Evolutionary conservation across 2,329 filamentous ascomycete genomes (phyloP).

Genomic region (Fusarium domesticum): DNA sequence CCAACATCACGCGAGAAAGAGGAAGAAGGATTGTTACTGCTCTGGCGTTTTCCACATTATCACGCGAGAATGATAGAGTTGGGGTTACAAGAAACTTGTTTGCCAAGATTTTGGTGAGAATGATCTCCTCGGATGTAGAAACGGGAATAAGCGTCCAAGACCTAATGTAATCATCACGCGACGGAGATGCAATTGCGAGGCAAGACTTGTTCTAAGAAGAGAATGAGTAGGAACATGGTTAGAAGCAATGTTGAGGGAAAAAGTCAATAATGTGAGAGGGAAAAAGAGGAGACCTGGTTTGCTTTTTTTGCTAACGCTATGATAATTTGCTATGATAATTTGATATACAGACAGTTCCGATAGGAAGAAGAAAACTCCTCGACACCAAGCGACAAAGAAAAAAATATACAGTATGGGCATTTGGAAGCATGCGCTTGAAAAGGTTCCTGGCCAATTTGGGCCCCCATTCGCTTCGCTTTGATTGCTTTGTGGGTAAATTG

Average conservation of each 20-base stretch:
- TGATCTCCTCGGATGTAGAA: background rate
- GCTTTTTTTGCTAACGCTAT: background rate
- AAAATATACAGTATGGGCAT: background rate
- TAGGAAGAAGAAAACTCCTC: background rate
- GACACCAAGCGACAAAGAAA: background rate
- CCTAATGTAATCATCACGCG: background rate
- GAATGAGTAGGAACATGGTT: too few relatives aligned
- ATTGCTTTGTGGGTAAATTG: too few relatives aligned
- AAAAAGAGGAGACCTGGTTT: background rate
- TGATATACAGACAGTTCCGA: background rate
- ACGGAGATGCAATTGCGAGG: background rate
- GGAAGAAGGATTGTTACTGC: background rate
- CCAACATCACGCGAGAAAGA: too few relatives aligned
- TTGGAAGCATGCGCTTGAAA: background rate
- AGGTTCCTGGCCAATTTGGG: background rate
- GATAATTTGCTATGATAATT: background rate
- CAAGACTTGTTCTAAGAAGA: too few relatives aligned
- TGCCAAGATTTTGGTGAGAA: background rate
- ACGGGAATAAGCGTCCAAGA: background rate
- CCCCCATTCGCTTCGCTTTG: background rate
- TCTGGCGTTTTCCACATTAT: too few relatives aligned
- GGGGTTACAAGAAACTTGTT: background rate
- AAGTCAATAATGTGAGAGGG: background rate
- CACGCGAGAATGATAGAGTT: too few relatives aligned
- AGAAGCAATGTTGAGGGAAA: background rate